Conservation (phyloP, 2,329 filamentous ascomycete species). For the Nannizziopsis barbatae region DNA sequence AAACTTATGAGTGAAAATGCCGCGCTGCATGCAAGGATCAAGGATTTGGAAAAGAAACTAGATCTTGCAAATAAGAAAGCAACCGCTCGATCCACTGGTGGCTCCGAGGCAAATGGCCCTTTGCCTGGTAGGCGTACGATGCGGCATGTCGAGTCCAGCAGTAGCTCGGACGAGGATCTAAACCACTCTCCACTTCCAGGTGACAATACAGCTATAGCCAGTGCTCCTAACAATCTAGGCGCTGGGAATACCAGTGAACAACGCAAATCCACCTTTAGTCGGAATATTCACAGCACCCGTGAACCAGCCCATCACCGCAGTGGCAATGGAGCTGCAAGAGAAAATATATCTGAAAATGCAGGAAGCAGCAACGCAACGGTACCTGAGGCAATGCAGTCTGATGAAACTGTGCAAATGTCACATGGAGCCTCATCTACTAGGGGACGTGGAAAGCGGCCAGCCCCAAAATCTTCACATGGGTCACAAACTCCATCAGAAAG, state of each 20-base stretch:
- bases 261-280: neutral
- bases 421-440: neutral
- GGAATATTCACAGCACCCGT: neutral
- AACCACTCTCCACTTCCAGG: neutral
- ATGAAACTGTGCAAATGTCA: neutral
- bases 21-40: conserved; percentile 1
- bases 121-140: neutral
- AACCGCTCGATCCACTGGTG: neutral
- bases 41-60: neutral
- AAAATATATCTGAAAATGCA: neutral
- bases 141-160: neutral
- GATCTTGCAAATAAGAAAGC: neutral
- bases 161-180: conserved; percentile 4
- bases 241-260: neutral
- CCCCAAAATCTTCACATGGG: neutral
- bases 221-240: neutral
- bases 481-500: neutral
- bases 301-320: too few species aligned
- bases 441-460: neutral
- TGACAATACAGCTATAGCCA: neutral
- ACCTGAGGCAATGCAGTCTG: neutral
- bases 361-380: neutral
- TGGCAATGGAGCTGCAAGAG: neutral
- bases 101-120: neutral
- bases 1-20: conserved; percentile 9